These are phyloP conservation scores for Fragaria nilgerrensis DNA, from an alignment of 306 rosid species.

Conservation along the genomic window DNA sequence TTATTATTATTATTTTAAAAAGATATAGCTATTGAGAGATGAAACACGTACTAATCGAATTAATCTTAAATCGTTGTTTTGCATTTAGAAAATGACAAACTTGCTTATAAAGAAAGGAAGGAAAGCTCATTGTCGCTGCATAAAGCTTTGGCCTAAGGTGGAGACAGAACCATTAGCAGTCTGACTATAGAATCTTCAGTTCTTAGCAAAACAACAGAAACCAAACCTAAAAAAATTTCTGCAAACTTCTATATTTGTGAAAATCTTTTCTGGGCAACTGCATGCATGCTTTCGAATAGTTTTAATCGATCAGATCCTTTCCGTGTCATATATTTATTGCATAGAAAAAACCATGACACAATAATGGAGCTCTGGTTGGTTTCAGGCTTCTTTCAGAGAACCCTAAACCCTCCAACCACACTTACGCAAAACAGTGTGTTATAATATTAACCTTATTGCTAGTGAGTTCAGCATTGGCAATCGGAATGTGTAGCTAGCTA, in stretches of 20 bases:
- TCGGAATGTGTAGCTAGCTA: background rate
- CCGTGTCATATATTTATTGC: conserved; percentile 30
- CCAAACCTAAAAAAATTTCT: conserved; percentile 17
- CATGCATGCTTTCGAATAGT: conserved; percentile 50
- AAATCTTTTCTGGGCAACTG: conserved; percentile 28
- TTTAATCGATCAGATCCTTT: conserved; percentile 38
- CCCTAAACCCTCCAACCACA: background rate
- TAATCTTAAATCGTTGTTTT: conserved; percentile 18
- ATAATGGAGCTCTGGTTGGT: background rate
- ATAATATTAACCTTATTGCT: background rate
- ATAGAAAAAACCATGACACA: conserved; percentile 3
- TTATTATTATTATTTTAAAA: too few relatives aligned
- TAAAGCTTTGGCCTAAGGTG: conserved; percentile 36
- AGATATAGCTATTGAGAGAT: background rate
- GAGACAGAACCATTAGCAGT: conserved; percentile 49
- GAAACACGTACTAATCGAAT: conserved; percentile 22
- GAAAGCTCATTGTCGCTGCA: conserved; percentile 88
- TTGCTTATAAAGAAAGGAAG: conserved; percentile 36
- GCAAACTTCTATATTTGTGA: background rate
- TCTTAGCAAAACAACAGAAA: conserved; percentile 56
- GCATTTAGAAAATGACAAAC: conserved; percentile 69
- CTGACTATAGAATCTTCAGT: conserved; percentile 73
- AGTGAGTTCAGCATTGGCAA: conserved; percentile 1
- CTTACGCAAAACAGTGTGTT: background rate
- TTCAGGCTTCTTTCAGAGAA: background rate